Evolutionary conservation across 176 grass and related monocot genomes (phyloP).

Genomic region (Phoenix dactylifera): DNA sequence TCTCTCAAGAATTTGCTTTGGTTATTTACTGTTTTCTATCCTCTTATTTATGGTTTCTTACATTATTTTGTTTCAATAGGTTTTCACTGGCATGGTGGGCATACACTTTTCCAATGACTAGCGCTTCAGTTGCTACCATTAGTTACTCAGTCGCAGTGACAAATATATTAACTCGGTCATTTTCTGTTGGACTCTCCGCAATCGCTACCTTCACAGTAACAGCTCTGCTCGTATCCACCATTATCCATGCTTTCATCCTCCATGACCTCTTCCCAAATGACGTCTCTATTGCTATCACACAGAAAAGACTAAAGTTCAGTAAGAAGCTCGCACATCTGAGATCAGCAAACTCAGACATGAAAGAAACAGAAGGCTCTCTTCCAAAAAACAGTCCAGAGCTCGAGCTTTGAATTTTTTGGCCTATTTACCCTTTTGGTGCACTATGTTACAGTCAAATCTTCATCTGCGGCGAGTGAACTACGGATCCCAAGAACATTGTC

Average conservation of each 20-base stretch:
- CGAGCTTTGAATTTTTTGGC: no score
- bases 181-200: constrained; percentile 54
- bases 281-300: constrained; percentile 84
- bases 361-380: constrained; percentile 44
- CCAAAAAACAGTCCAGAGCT: constrained; percentile 7
- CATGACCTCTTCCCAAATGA: constrained; percentile 91
- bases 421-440: no score
- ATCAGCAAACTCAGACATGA: constrained; percentile 63
- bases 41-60: no score
- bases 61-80: constrained; percentile 4
- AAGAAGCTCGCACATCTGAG: constrained; percentile 58
- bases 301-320: constrained; percentile 62
- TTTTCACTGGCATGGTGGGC: constrained; percentile 99
- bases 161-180: constrained; percentile 52
- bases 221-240: constrained; percentile 57
- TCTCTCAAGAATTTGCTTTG: neutral
- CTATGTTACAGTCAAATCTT: no score
- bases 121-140: constrained; percentile 60
- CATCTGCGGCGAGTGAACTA: no score
- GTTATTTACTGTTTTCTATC: no score
- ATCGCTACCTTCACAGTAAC: constrained; percentile 74
- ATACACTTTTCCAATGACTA: constrained; percentile 93
- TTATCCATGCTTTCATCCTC: constrained; percentile 79
- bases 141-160: constrained; percentile 61
- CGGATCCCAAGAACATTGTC: no score